Percentiles rank a stretch among this genome's conserved stretches.
Conservation (phyloP, 306 rosid species). For the Dicorynia guianensis region DNA sequence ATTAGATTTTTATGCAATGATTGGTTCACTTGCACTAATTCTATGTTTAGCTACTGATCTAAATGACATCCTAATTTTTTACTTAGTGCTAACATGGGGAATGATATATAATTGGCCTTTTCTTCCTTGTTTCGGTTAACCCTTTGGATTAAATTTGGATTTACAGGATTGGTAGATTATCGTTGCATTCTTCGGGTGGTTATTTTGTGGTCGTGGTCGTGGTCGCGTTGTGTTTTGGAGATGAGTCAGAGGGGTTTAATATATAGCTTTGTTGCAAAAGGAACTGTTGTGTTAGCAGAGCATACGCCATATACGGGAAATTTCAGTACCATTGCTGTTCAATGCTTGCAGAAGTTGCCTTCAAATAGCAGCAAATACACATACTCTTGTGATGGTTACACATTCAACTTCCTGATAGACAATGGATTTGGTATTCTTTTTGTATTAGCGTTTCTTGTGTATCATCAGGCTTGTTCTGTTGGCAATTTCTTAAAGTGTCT, state of each 20-base stretch:
- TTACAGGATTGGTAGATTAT: conserved; percentile 28
- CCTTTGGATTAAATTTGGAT: conserved; percentile 20
- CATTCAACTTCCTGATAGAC: conserved; percentile 90
- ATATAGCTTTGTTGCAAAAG: conserved; percentile 96
- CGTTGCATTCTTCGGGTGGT: conserved; percentile 43
- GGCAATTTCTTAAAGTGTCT: conserved; percentile 33
- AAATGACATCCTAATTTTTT: conserved; percentile 24
- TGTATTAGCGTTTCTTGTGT: conserved; percentile 19
- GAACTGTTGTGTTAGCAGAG: conserved; percentile 87
- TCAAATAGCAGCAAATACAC: conserved; percentile 92
- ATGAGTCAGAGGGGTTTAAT: conserved; percentile 94
- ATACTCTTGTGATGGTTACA: conserved; percentile 92
- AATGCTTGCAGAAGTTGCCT: conserved; percentile 90
- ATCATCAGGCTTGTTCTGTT: conserved; percentile 13
- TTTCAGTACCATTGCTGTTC: conserved; percentile 97
- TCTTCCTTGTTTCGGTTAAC: background rate
- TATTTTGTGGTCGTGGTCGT: conserved; percentile 30
- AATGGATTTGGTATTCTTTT: conserved; percentile 74
- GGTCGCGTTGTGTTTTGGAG: conserved; percentile 44
- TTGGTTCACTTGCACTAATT: conserved; percentile 13
- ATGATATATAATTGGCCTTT: background rate
- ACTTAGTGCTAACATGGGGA: background rate
- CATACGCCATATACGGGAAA: conserved; percentile 89
- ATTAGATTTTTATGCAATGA: background rate
- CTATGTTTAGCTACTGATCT: conserved; percentile 28